Base-by-base conservation (phyloP, 306 rosid genomes). In the Inga laurina region DNA sequence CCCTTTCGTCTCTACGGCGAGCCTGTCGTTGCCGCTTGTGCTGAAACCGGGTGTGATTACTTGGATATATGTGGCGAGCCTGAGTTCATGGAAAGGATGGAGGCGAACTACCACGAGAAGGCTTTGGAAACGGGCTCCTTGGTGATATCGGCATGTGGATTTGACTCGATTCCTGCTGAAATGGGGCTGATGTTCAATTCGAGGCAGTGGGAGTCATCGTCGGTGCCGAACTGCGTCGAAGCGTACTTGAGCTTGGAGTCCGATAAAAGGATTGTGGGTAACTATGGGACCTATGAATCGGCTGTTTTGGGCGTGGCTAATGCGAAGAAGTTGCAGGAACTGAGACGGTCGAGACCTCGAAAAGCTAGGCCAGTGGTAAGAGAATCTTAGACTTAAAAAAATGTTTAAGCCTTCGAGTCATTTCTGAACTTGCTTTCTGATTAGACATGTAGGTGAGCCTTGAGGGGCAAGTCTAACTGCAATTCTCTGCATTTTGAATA, bases 131-230 rank as follows among this genome's bases (percentile, higher is more conserved):
- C 43, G 1, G 95, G 94, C 1, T 77, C 94, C 30, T 85, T 95
- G 93, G 89, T 93, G 76, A 79, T 95, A 59, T 91, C 94, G 19
- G 98, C 95, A 8, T 95, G 98, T 79, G 98, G 98, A 87, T 95
- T 95, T 34, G 98, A 95, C 57, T 95, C 98, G 4, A 86, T 95
- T 84, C 97, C 98, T 8, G 98, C 98, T 7, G 98, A 93, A 82
- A 43, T 93, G 72, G 98, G 98, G 0, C 30, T 91, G n/a, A 76
- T 95, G 87, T 95, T 93, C 77, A 89, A 93, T 77, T 91, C 95
- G 5, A 82, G 88, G 81, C 92, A 92, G 82, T 95, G 98, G 97
- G 85, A 76, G 49, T 85, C 66, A 6, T 82, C 78, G 52, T 85
- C 81, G 1, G 88, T 78, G 87, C 93, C 89, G 71, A 91, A 88